Evolutionary conservation across 2,329 filamentous ascomycete genomes (phyloP).

Genomic region (Grosmannia huntii): DNA sequence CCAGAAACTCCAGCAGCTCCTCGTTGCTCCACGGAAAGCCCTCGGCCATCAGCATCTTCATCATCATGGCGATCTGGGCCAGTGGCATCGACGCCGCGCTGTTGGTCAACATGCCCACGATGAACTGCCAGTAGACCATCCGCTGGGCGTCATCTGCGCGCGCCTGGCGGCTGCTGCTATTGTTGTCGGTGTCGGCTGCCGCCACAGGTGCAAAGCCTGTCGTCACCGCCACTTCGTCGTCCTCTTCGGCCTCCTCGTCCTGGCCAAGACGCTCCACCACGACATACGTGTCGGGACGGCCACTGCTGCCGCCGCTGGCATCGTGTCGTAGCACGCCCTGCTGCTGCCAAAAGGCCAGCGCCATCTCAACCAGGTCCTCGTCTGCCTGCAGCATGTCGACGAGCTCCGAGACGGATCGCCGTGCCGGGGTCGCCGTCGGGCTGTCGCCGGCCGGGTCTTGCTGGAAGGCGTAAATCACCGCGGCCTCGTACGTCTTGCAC

Average conservation of each 20-base stretch:
- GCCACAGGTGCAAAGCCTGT: conserved; percentile 12
- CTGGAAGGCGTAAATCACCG: conserved; percentile 75
- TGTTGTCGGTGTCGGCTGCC: conserved; percentile 6
- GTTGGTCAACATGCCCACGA: conserved; percentile 91
- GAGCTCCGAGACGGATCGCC: conserved; percentile 38
- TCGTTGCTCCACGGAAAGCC: conserved; percentile 85
- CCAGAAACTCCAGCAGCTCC: conserved; percentile 70
- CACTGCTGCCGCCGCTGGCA: neutral
- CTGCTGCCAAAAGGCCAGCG: conserved; percentile 59
- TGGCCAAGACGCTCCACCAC: conserved; percentile 47
- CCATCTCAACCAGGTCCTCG: conserved; percentile 53
- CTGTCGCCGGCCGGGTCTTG: conserved; percentile 22
- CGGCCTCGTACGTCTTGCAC: conserved; percentile 74
- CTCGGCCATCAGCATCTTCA: conserved; percentile 80
- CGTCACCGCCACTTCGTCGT: neutral
- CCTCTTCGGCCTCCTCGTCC: conserved; percentile 3
- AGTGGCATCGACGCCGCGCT: conserved; percentile 69
- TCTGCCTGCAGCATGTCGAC: conserved; percentile 54
- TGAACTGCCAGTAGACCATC: conserved; percentile 77
- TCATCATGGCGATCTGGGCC: conserved; percentile 78
- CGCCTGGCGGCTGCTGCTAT: conserved; percentile 20
- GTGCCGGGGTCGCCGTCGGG: conserved; percentile 18
- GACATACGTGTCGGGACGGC: conserved; percentile 39
- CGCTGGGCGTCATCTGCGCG: conserved; percentile 44
- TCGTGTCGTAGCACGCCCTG: conserved; percentile 46